Evolutionary conservation across 2,329 filamentous ascomycete species (phyloP).

Genomic region (Bisporella sp.): DNA sequence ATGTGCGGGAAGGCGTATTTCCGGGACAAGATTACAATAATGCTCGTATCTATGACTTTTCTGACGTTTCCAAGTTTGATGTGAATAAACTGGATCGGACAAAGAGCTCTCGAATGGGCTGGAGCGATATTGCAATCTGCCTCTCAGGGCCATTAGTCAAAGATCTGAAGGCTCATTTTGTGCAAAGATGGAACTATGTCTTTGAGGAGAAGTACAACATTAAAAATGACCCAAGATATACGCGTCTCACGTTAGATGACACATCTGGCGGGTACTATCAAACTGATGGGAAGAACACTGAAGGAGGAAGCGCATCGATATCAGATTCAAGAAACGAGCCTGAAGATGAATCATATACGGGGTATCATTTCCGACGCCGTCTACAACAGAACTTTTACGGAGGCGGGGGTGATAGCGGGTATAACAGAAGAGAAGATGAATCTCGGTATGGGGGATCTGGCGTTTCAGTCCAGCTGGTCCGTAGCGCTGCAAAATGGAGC

Average conservation of each 20-base stretch:
- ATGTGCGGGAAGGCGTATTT: conserved; percentile 71
- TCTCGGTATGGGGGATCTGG: conserved; percentile 1
- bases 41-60: conserved; percentile 74
- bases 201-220: conserved; percentile 69
- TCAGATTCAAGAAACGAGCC: conserved; percentile 34
- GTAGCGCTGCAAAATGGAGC: conserved; percentile 48
- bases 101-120: conserved; percentile 80
- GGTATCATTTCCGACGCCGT: conserved; percentile 6
- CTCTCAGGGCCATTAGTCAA: conserved; percentile 68
- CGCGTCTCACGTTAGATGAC: conserved; percentile 10
- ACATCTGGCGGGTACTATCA: conserved; percentile 20
- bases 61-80: conserved; percentile 67
- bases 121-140: conserved; percentile 80
- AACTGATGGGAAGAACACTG: conserved; percentile 13
- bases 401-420: conserved; percentile 6
- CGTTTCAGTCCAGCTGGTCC: conserved; percentile 30
- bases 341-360: conserved; percentile 24
- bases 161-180: conserved; percentile 71
- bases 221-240: conserved; percentile 39
- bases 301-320: conserved; percentile 35
- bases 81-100: conserved; percentile 81
- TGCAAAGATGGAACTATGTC: conserved; percentile 88
- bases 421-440: not conserved
- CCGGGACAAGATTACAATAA: conserved; percentile 94
- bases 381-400: not conserved